Percentiles rank a stretch among this genome's conserved stretches.
Conservation (phyloP, 2,329 filamentous ascomycete species). For the Phyllosticta citribraziliensis region DNA sequence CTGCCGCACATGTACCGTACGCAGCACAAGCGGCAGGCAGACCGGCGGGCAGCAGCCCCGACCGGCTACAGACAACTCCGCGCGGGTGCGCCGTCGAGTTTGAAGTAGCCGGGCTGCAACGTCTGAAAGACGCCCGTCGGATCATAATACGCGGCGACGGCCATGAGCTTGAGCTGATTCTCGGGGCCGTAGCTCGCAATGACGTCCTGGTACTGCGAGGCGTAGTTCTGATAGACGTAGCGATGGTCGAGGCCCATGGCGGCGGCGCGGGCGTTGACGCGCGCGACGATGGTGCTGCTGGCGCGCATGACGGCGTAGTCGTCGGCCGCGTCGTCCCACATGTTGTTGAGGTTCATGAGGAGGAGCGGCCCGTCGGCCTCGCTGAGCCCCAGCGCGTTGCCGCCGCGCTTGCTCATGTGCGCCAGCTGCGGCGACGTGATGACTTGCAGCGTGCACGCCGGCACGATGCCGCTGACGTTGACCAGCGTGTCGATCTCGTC, state of each 20-base stretch:
- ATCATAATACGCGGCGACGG: constrained; percentile 31
- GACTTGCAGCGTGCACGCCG: constrained; percentile 19
- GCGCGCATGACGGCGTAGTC: constrained; percentile 17
- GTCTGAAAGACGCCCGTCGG: constrained; percentile 31
- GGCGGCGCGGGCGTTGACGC: constrained; percentile 11
- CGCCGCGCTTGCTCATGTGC: constrained; percentile 17
- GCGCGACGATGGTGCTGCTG: constrained; percentile 14
- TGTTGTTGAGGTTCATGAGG: constrained; percentile 15
- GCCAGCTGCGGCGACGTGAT: constrained; percentile 18
- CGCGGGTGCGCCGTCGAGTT: constrained; percentile 21
- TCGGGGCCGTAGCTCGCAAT: constrained; percentile 32
- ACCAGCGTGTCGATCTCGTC: constrained; percentile 15
- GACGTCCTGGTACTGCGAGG: constrained; percentile 33
- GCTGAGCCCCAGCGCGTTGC: constrained; percentile 23
- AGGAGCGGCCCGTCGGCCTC: constrained; percentile 17
- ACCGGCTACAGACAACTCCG: neutral
- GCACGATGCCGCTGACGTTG: constrained; percentile 16
- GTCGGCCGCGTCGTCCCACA: constrained; percentile 18
- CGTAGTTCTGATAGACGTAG: constrained; percentile 42
- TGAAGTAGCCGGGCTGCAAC: constrained; percentile 35
- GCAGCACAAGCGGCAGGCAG: too few species aligned
- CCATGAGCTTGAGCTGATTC: constrained; percentile 26
- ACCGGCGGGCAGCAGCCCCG: too few species aligned
- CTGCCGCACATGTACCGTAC: neutral
- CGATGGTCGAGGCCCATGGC: constrained; percentile 18